Evolutionary conservation across 805 yeast species (phyloP), one percentile per base, ranked within the genome.

Genomic region (Zygosaccharomyces kombuchaensis): DNA sequence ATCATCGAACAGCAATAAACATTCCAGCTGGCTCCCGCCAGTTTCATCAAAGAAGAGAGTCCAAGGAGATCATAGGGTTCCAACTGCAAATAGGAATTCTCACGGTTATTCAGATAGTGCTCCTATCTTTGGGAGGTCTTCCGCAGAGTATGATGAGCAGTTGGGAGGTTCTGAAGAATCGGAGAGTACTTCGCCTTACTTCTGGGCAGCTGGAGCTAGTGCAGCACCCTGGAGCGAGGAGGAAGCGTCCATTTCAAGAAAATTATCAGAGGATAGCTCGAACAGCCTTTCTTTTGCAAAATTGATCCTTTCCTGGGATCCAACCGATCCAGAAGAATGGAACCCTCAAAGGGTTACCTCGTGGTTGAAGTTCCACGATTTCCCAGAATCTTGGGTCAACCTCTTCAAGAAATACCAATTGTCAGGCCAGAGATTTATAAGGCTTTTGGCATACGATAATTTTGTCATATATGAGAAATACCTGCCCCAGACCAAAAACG

Each of bases 351-450:
- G 84, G 43, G 90, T 88, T 1, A 48, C 73, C 0, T 60, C 68
- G 39, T 89, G 96, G 95, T 70, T 89, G 21, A 81, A 75, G 6
- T 55, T 64, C n/a, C 75, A 88, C 60, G 73, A 76, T 16, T 89
- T 89, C 65, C 83, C 84, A 53, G 76, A 74, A 3, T 70, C 82
- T 10, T 89, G 96, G 96, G 69, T 76, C n/a, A 76, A 71, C 4
- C 75, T 81, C 13, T 84, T 89, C 63, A 67, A 68, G 34, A 71
- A 72, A 35, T 72, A 79, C 49, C 77, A 78, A 40, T 69, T 89
- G 2, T 68, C 73, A 8, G 88, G 89, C 0, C 75, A 78, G 37
- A 68, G 75, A 22, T 88, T 89, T 55, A 63, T 88, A 19, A 80
- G 77, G 40, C 68, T 89, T 53, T 75, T 80, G 40, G 86, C 82